These are phyloP conservation scores for Ceratobasidium theobromae DNA, from an alignment of 1,284 basidiomycete genomes.

Conservation along the genomic window DNA sequence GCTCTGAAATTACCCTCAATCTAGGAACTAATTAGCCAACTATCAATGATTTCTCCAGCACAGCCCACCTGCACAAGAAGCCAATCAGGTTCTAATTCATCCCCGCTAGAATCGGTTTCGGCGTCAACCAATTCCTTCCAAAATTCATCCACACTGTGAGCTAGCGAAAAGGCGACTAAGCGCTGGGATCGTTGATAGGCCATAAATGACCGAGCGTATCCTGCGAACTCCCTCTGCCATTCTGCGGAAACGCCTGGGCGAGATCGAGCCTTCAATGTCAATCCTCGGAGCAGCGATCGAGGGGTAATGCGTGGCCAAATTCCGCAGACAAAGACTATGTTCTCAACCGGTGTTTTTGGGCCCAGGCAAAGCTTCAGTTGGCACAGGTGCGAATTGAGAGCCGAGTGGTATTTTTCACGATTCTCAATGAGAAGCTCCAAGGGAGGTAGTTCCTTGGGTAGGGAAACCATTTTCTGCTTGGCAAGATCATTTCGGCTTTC, in stretches of 20 bases:
- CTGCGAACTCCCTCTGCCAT: background rate
- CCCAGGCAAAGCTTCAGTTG: background rate
- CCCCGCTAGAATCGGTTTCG: background rate
- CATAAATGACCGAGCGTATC: background rate
- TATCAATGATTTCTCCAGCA: no score
- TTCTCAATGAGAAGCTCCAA: background rate
- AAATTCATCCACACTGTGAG: background rate
- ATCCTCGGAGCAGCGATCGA: background rate
- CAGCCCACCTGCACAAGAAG: constrained; percentile 15
- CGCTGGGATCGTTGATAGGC: background rate
- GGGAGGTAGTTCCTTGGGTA: background rate
- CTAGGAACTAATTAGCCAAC: constrained; percentile 38
- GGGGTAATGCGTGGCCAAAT: constrained; percentile 16
- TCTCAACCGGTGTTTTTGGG: background rate
- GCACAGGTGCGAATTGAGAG: no score
- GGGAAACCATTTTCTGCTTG: no score
- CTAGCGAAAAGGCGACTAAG: background rate
- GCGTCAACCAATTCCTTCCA: background rate
- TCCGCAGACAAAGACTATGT: background rate
- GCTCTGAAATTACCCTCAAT: constrained; percentile 50
- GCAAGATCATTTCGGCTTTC: background rate
- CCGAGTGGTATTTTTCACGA: background rate
- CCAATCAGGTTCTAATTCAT: constrained; percentile 3
- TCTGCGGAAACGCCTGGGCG: background rate
- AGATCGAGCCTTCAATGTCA: background rate